Conservation (phyloP, 257 asterid species). For the Thymus quinquecostatus region DNA sequence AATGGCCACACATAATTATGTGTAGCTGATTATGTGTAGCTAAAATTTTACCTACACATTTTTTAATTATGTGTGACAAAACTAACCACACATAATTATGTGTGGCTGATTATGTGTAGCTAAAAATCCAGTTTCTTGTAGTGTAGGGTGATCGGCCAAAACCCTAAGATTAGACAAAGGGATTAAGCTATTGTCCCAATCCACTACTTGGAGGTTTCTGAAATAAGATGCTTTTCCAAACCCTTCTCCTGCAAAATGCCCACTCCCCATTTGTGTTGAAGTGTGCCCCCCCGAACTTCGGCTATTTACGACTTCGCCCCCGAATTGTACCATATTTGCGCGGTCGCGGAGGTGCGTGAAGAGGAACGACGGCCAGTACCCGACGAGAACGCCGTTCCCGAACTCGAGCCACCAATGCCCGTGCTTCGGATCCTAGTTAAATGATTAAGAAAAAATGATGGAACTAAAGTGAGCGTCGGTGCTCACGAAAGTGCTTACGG, state of each 20-base stretch:
- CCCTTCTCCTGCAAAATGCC: constrained; percentile 66
- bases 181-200: constrained; percentile 56
- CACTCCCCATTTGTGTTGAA: constrained; percentile 67
- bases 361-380: constrained; percentile 64
- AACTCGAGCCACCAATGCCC: constrained; percentile 75
- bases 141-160: constrained; percentile 53
- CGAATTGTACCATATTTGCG: constrained; percentile 63
- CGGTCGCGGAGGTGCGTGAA: constrained; percentile 56
- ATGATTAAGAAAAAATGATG: too few species aligned
- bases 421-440: constrained; percentile 58
- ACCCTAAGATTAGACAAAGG: constrained; percentile 54
- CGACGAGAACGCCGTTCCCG: constrained; percentile 57
- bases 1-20: too few species aligned
- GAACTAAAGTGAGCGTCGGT: too few species aligned
- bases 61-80: too few species aligned
- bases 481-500: too few species aligned
- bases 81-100: too few species aligned
- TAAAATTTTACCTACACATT: too few species aligned
- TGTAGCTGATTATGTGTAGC: too few species aligned
- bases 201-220: constrained; percentile 53
- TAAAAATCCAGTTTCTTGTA: too few species aligned
- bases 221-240: constrained; percentile 64
- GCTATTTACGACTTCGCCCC: constrained; percentile 58
- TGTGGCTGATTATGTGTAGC: too few species aligned
- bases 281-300: constrained; percentile 44